Conservation (phyloP, 495 filamentous ascomycete genomes). For the Parachaetomium inaequale region DNA sequence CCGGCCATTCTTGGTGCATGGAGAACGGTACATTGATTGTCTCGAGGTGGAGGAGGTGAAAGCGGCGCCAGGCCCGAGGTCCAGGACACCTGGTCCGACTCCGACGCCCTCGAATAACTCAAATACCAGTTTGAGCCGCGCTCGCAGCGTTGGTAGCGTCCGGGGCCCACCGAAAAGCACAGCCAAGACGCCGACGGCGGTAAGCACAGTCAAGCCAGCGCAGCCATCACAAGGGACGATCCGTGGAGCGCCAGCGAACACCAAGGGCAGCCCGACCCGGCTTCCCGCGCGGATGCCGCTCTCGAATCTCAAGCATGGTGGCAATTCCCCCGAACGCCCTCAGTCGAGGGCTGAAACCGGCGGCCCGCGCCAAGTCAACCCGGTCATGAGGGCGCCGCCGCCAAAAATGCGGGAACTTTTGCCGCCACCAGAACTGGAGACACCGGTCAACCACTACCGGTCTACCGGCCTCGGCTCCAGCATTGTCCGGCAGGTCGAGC, state of each 20-base stretch:
- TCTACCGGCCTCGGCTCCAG: constrained; percentile 63
- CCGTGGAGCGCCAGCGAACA: constrained; percentile 25
- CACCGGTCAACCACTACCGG: constrained; percentile 58
- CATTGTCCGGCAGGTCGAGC: constrained; percentile 69
- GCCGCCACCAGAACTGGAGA: constrained; percentile 62
- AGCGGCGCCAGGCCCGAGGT: constrained; percentile 60
- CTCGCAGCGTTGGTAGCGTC: constrained; percentile 39
- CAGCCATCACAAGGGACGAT: constrained; percentile 23
- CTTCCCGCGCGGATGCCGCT: constrained; percentile 79
- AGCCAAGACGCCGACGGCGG: constrained; percentile 62
- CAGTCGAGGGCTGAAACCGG: constrained; percentile 38
- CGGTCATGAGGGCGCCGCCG: constrained; percentile 61
- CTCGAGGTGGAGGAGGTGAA: constrained; percentile 62
- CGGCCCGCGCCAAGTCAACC: constrained; percentile 42
- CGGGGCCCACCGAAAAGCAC: constrained; percentile 50
- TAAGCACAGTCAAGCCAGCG: constrained; percentile 30
- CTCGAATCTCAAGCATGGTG: constrained; percentile 73
- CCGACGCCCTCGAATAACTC: constrained; percentile 44
- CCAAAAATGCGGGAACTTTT: constrained; percentile 83
- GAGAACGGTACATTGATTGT: constrained; percentile 80
- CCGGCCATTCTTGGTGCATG: constrained; percentile 86
- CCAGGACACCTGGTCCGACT: constrained; percentile 71
- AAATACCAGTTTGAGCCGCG: constrained; percentile 40
- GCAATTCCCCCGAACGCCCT: constrained; percentile 76
- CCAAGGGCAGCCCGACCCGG: constrained; percentile 63